phyloP scores from a whole-genome alignment of 768 basidiomycete species.

The Leucocoprinus birnbaumii region DNA sequence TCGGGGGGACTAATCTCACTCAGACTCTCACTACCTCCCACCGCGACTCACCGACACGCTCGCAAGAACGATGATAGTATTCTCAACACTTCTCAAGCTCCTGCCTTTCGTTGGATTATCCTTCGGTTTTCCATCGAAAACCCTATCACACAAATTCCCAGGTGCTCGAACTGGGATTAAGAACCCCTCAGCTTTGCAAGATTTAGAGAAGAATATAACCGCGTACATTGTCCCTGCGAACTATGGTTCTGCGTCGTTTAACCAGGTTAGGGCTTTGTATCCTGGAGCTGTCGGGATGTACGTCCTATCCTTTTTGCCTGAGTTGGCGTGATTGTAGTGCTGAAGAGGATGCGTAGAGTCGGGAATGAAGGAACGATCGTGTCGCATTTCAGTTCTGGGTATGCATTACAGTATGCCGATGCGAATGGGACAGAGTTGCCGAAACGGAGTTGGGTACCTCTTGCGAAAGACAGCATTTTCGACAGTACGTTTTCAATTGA shows the following conservation, averaged over 20 bases:
- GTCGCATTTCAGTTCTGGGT: constrained; percentile 24
- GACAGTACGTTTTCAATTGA: constrained; percentile 19
- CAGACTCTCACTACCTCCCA: too few relatives aligned
- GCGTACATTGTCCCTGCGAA: constrained; percentile 18
- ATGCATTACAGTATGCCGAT: constrained; percentile 19
- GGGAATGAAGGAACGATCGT: constrained; percentile 22
- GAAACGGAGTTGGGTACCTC: constrained; percentile 13
- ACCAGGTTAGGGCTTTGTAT: constrained; percentile 21
- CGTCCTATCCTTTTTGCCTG: not conserved
- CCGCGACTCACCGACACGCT: too few relatives aligned
- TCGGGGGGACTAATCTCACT: too few relatives aligned
- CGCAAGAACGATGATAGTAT: too few relatives aligned
- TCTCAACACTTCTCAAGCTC: too few relatives aligned
- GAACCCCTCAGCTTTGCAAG: constrained; percentile 13
- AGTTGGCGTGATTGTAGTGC: too few relatives aligned
- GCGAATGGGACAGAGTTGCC: constrained; percentile 21
- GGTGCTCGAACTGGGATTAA: not conserved
- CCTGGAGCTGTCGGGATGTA: constrained; percentile 25
- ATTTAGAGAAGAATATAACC: constrained; percentile 22
- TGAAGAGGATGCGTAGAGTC: constrained; percentile 9
- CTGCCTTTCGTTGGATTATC: not conserved
- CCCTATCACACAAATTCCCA: too few relatives aligned
- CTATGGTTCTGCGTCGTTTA: constrained; percentile 20
- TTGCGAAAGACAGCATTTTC: constrained; percentile 21
- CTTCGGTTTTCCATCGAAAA: not conserved